phyloP scores from a whole-genome alignment of 2,329 filamentous ascomycete species.

The Didymella pinodella region DNA sequence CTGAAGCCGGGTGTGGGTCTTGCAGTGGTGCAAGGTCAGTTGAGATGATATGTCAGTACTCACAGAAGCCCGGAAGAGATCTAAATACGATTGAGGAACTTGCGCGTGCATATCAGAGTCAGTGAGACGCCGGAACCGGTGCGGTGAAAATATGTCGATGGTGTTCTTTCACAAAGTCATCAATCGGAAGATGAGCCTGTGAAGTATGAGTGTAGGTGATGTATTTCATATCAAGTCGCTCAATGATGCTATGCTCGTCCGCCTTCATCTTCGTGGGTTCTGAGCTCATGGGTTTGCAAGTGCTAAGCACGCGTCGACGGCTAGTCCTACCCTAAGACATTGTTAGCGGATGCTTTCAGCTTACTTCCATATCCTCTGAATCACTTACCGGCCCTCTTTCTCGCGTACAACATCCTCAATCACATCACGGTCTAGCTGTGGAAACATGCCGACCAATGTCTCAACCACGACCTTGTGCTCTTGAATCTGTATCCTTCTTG shows the following conservation, averaged over 20 bases:
- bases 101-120: neutral
- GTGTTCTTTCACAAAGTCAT: neutral
- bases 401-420: constrained; percentile 96
- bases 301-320: constrained; percentile 59
- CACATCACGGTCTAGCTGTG: constrained; percentile 88
- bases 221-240: neutral
- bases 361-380: neutral
- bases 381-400: constrained; percentile 88
- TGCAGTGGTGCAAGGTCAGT: neutral
- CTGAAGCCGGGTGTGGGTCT: neutral
- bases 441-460: constrained; percentile 95
- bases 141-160: neutral
- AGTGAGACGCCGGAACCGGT: neutral
- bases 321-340: constrained; percentile 52
- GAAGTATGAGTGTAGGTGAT: neutral
- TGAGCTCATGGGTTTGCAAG: constrained; percentile 48
- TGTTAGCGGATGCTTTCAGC: constrained; percentile 4
- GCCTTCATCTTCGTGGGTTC: neutral
- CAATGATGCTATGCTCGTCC: neutral
- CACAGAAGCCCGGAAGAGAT: neutral
- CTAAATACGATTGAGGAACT: neutral
- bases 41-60: neutral
- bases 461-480: constrained; percentile 94
- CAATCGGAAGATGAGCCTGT: neutral
- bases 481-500: constrained; percentile 78